Percentiles rank a stretch among this genome's conserved stretches.
phyloP scores from a whole-genome alignment of 169 alveolate genomes.

The Plasmodium coatneyi region DNA sequence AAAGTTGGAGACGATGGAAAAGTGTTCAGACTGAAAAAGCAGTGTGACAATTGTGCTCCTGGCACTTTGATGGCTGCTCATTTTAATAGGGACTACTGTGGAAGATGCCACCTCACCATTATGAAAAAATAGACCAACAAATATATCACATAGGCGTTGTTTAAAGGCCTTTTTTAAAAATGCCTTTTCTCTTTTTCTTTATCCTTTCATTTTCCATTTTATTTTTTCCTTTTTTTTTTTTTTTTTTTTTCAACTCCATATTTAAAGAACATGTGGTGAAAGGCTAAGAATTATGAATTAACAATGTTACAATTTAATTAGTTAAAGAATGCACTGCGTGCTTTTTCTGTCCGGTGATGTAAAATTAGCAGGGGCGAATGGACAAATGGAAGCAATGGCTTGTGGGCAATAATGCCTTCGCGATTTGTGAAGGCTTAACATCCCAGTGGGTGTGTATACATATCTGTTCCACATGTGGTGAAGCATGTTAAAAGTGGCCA shows the following conservation, averaged over 20 bases:
- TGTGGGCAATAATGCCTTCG: not conserved
- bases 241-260: not conserved
- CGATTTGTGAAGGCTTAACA: not conserved
- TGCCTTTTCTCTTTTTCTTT: not conserved
- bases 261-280: constrained; percentile 1
- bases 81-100: constrained; percentile 98
- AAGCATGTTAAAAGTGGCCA: not conserved
- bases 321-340: not conserved
- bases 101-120: constrained; percentile 96
- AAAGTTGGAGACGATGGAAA: constrained; percentile 96
- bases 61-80: constrained; percentile 99
- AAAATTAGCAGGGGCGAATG: not conserved
- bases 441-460: not conserved
- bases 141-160: not conserved
- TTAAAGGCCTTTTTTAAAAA: not conserved
- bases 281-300: constrained; percentile 29
- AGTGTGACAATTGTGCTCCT: constrained; percentile 96
- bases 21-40: constrained; percentile 95
- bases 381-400: not conserved
- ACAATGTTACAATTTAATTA: constrained; percentile 23
- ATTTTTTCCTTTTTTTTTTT: not conserved
- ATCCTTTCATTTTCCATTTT: not conserved
- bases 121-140: constrained; percentile 77
- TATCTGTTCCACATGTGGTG: not conserved
- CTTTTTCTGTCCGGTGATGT: not conserved